Conservation (phyloP, 2,329 filamentous ascomycete species). For the Myriosclerotinia scirpicola region DNA sequence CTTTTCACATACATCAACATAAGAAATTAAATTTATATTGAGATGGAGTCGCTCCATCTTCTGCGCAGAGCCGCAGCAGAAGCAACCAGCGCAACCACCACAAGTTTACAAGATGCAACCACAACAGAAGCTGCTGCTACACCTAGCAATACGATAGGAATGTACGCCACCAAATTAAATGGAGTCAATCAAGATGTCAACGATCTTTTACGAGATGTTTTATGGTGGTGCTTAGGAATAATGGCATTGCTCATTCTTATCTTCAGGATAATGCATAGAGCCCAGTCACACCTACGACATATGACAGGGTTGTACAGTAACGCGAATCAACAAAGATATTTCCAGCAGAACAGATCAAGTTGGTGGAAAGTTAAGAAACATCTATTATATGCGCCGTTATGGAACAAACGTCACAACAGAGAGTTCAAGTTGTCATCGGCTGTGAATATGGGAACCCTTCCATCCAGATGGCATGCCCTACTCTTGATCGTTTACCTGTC, state of each 20-base stretch:
- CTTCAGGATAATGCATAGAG: constrained; percentile 55
- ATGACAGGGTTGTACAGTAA: constrained; percentile 57
- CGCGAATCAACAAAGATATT: constrained; percentile 57
- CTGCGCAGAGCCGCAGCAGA: constrained; percentile 11
- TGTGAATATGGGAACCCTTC: constrained; percentile 61
- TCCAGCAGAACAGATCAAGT: constrained; percentile 55
- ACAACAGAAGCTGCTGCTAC: constrained; percentile 18
- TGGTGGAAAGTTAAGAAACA: constrained; percentile 63
- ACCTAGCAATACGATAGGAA: constrained; percentile 52
- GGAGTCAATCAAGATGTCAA: constrained; percentile 62
- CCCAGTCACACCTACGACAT: constrained; percentile 57
- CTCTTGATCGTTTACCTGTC: constrained; percentile 57
- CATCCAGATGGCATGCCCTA: constrained; percentile 61
- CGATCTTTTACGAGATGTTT: constrained; percentile 54
- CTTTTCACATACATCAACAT: background rate
- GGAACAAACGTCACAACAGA: constrained; percentile 65
- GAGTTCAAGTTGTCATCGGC: constrained; percentile 63
- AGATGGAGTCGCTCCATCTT: constrained; percentile 17
- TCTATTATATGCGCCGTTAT: constrained; percentile 62
- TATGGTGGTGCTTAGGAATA: constrained; percentile 62
- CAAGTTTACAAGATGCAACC: constrained; percentile 26
- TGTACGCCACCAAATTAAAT: constrained; percentile 56
- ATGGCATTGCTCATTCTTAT: constrained; percentile 54
- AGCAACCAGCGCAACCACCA: constrained; percentile 14
- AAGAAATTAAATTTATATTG: background rate